Evolutionary conservation across 371 early-diverging fungal genomes (phyloP), one percentile per base, ranked within the genome.

Genomic region (Batkoa obscura): DNA sequence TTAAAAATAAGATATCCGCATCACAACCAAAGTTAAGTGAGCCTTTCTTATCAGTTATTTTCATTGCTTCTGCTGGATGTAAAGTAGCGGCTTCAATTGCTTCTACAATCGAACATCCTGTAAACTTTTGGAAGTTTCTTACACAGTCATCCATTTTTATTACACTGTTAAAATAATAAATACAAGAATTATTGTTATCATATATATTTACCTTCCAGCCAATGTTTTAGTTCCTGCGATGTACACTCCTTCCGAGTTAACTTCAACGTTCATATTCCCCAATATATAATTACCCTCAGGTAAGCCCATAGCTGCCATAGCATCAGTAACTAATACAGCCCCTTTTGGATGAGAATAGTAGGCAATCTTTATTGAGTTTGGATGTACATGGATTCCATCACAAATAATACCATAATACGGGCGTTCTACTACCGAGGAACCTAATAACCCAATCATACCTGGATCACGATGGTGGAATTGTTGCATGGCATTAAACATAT

Each of bases 401-500:
- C 83, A 82, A 60, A 85, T 85, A 56, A 84, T 65, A 17, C 86
- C 86, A 62, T 82, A 85, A 68, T 75, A 83, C 4, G 83, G 82
- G 37, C 82, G 75, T n/a, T n/a, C 67, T 39, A 67, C 34, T 45
- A 70, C 74, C 37, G 69, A 65, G 0, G 80, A 72, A 17, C 84
- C 84, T 35, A 85, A 66, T 9, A 84, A 63, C 33, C 86, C 86
- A 52, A 84, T 76, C 58, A 84, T 69, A 56, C 82, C 84, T 8
- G 85, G 84, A 60, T 85, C 84, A 55, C 86, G 79, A 66, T 85
- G 85, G 66, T 84, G 84, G 64, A 85, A 85, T 63, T 75, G 74
- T 59, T 76, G 82, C 87, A 85, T 85, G 37, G 86, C 84, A 55
- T 86, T 84, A 64, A 88, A 89, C 58, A 89, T 64, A 60, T 89